Evolutionary conservation across 192 early-diverging fungal genomes (phyloP), one percentile per base, ranked within the genome.

Genomic region (Mortierella claussenii): DNA sequence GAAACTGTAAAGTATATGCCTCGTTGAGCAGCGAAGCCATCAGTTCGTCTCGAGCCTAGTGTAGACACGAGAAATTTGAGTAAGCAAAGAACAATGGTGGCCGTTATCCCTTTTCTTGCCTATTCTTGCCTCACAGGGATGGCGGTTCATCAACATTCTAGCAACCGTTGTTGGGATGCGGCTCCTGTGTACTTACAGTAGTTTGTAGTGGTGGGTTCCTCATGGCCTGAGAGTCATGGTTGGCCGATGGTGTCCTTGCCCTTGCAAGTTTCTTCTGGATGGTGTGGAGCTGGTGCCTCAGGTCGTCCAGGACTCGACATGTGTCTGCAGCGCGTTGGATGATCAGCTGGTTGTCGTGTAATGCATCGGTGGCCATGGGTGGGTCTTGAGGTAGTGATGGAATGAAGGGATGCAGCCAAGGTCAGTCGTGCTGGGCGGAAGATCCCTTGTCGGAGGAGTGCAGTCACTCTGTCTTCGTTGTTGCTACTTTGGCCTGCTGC

Each of bases 1-100:
- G 71, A 57, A 75, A 75, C 21, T 75, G 71, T 1, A 75, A 57
- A 11, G 55, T 60, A 31, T 66, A 75, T 2, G 71, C 71, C 57
- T 65, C 71, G 12, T 75, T 40, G 9, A 75, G 44, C 36, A 75
- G 27, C 4, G 34, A 36, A 10, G 51, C 55, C 57, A 59, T 31
- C 2, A 36, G 42, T n/a, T 59, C 49, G 20, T 66, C 63, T 18
- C 46, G 53, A 3, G 47, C 20, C 69, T 74, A 71, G 33, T 15
- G 28, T 20, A 18, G 32, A 36, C 1, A 36, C 4, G 21, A 42
- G 24, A 28, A 8, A 26, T n/a, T n/a, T n/a, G n/a, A n/a, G n/a
- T n/a, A n/a, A 28, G 10, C 0, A 51, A 28, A 62, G 24, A 40
- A 40, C 40, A 10, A 40, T 3, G 10, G 18, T 59, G 6, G 7